Base-by-base conservation (phyloP, 148 eudicot genomes). In the Vaccinium vitisidaea region DNA sequence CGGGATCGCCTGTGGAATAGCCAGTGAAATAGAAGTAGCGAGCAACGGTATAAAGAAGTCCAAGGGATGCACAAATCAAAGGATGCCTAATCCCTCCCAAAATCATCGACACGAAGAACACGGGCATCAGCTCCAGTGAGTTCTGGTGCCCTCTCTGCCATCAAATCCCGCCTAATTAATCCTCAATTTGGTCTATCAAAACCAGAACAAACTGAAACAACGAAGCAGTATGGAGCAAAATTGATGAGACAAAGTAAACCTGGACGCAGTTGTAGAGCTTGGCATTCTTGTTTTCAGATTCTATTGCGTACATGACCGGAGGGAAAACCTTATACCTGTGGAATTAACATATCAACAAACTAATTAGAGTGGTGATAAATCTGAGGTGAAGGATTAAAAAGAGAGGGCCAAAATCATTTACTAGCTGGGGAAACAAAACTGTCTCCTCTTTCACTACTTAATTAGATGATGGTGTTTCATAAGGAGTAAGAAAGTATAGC, bases 61-160 rank as follows among this genome's bases (percentile, higher is more conserved):
- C 99, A 18, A 94, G 89, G 0, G 88, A 89, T 46, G 98, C 84
- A 80, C 87, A 59, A 77, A 92, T 56, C 50, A 91, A 75, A 13
- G 99, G 98, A 88, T 96, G 97, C 86, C 77, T 88, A 77, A 96
- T 86, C 43, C 99, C 99, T 77, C 95, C 99, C 88, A 96, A 70
- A 52, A 89, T 87, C 97, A 92, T 87, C 86, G 91, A 79, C 59
- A 90, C 27, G 91, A 94, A 94, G 87, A 90, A 93, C 79, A 90
- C 58, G 0, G 99, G 98, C 99, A 96, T 92, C 91, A 88, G 32
- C 75, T 96, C 99, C 87, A 96, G 81, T 13, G 99, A 94, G 87
- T 96, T 96, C 91, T 96, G 99, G 87, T 96, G 99, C 80, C 99
- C 99, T 87, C 99, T 94, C 99, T 96, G 93, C 86, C 85, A 67